phyloP scores from a whole-genome alignment of 495 filamentous ascomycete genomes.

The Xylaria grammica region DNA sequence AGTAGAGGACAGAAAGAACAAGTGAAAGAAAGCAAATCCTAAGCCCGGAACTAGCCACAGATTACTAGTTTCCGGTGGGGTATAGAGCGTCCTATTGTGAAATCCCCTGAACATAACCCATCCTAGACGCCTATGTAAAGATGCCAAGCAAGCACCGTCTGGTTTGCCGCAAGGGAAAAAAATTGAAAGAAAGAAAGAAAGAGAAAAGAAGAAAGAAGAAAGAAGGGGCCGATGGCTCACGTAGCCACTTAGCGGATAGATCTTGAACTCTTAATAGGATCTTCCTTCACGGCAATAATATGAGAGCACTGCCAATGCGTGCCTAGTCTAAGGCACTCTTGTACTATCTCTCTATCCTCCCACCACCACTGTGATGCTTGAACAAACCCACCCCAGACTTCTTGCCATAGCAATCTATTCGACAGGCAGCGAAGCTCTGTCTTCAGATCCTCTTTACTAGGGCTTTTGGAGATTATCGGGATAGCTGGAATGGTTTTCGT shows the following conservation, averaged over 20 bases:
- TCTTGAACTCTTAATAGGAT: neutral
- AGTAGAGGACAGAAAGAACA: neutral
- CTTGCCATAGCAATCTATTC: slow-evolving; percentile 49
- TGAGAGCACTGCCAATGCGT: slow-evolving; percentile 55
- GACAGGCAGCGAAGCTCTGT: slow-evolving; percentile 44
- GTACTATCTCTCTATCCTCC: slow-evolving; percentile 52
- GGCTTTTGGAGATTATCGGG: slow-evolving; percentile 23
- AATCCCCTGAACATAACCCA: slow-evolving; percentile 14
- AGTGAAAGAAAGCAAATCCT: slow-evolving; percentile 25
- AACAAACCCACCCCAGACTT: slow-evolving; percentile 53
- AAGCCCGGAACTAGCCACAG: slow-evolving; percentile 22
- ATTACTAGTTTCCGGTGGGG: slow-evolving; percentile 19
- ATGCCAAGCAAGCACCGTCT: slow-evolving; percentile 13
- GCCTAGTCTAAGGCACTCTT: slow-evolving; percentile 51
- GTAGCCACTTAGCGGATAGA: neutral
- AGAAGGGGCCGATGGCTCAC: neutral
- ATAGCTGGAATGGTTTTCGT: slow-evolving; percentile 42
- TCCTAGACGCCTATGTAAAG: slow-evolving; percentile 24
- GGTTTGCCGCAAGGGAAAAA: neutral
- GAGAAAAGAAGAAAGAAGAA: too few relatives aligned
- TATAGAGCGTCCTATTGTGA: slow-evolving; percentile 24
- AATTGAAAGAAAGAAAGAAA: too few relatives aligned
- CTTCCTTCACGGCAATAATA: slow-evolving; percentile 50
- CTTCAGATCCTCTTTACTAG: slow-evolving; percentile 24
- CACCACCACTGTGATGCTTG: slow-evolving; percentile 55